Evolutionary conservation across 169 alveolate genomes (phyloP).

Genomic region (Cryptosporidium sp.): DNA sequence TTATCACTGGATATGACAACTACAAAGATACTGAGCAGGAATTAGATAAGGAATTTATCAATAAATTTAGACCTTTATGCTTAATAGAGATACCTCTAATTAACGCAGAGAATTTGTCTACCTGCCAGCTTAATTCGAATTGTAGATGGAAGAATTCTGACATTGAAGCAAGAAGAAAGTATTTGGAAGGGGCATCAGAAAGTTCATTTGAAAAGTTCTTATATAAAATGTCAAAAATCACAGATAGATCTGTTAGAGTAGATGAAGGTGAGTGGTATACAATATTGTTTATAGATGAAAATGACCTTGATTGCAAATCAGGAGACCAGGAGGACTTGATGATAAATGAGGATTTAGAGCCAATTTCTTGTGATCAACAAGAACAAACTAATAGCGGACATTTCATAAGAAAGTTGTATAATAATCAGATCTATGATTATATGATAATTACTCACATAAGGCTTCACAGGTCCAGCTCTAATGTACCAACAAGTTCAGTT

Average conservation of each 20-base stretch:
- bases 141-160: background rate
- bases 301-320: background rate
- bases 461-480: background rate
- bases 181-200: constrained; percentile 39
- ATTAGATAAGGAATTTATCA: constrained; percentile 23
- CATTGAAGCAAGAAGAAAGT: constrained; percentile 8
- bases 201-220: constrained; percentile 56
- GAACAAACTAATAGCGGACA: background rate
- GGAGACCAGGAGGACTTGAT: background rate
- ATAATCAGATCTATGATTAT: background rate
- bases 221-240: constrained; percentile 17
- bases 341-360: background rate
- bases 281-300: constrained; percentile 36
- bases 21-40: background rate
- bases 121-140: background rate
- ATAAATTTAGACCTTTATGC: constrained; percentile 15
- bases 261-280: constrained; percentile 53
- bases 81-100: constrained; percentile 50
- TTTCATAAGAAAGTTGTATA: background rate
- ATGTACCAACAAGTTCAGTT: background rate
- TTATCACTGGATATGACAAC: background rate
- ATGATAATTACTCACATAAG: constrained; percentile 30
- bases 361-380: background rate
- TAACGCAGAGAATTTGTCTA: background rate
- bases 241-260: constrained; percentile 49